phyloP scores from a whole-genome alignment of 2,329 filamentous ascomycete genomes.

The Xenoacremonium recifei region DNA sequence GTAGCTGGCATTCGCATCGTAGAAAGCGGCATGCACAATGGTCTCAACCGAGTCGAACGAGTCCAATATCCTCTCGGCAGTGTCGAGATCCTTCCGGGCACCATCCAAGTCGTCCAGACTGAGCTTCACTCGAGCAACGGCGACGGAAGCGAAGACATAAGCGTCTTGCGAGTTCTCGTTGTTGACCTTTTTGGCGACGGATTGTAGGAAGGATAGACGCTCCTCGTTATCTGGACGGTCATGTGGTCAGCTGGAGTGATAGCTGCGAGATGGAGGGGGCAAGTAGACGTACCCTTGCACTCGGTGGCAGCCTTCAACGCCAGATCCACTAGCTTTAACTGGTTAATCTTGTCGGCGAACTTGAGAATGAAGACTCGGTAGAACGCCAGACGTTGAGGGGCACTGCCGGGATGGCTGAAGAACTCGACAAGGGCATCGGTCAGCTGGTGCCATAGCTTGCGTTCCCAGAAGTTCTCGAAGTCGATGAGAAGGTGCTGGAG shows the following conservation, averaged over 20 bases:
- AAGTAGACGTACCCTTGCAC: conserved; percentile 63
- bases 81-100: conserved; percentile 81
- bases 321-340: conserved; percentile 91
- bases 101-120: conserved; percentile 76
- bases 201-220: conserved; percentile 79
- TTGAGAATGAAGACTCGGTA: conserved; percentile 94
- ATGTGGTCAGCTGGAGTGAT: conserved; percentile 11
- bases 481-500: conserved; percentile 84
- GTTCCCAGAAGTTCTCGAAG: conserved; percentile 97
- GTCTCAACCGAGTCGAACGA: conserved; percentile 93
- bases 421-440: conserved; percentile 85
- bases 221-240: conserved; percentile 77
- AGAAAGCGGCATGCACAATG: conserved; percentile 93
- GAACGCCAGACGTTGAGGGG: conserved; percentile 79
- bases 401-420: conserved; percentile 81
- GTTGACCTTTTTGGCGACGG: conserved; percentile 84
- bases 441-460: conserved; percentile 98
- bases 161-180: conserved; percentile 93
- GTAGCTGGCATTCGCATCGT: conserved; percentile 91
- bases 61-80: conserved; percentile 84
- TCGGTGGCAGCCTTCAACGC: conserved; percentile 84
- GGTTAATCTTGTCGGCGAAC: conserved; percentile 98
- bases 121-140: conserved; percentile 84
- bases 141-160: conserved; percentile 88
- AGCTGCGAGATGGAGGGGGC: not conserved